Percentiles rank a stretch among this genome's conserved stretches.
phyloP scores from a whole-genome alignment of 768 basidiomycete species.

The Boletus rubescentipes region DNA sequence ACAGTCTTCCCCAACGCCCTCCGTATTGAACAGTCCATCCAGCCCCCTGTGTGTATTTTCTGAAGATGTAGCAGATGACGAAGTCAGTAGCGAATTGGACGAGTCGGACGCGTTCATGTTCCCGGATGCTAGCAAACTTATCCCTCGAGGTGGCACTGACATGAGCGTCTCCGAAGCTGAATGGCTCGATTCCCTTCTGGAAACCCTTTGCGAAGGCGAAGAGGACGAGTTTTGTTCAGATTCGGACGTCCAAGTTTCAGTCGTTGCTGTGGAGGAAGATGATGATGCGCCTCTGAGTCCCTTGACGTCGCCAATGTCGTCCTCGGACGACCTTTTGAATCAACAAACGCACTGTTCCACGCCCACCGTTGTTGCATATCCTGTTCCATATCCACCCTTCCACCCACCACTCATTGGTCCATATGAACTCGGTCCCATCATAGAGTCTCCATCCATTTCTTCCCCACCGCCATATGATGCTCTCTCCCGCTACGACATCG shows the following conservation, averaged over 20 bases:
- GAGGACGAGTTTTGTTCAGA: constrained; percentile 57
- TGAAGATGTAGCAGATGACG: constrained; percentile 45
- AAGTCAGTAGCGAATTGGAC: constrained; percentile 41
- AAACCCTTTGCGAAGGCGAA: constrained; percentile 70
- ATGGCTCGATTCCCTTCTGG: constrained; percentile 81
- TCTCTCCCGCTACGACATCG: constrained; percentile 59
- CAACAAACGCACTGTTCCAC: constrained; percentile 50
- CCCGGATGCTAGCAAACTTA: constrained; percentile 67
- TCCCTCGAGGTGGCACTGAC: constrained; percentile 32
- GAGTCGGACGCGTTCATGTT: constrained; percentile 76
- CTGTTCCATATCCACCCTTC: constrained; percentile 66
- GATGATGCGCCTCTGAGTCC: constrained; percentile 57
- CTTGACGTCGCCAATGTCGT: constrained; percentile 67
- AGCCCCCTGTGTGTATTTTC: constrained; percentile 30
- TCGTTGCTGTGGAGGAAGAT: constrained; percentile 58
- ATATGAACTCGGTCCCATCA: constrained; percentile 46
- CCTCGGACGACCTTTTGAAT: constrained; percentile 69
- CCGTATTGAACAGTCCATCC: constrained; percentile 21
- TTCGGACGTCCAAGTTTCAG: constrained; percentile 46
- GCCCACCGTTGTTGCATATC: constrained; percentile 53
- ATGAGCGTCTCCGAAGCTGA: constrained; percentile 62
- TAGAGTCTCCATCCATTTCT: constrained; percentile 45
- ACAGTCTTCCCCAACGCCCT: constrained; percentile 40
- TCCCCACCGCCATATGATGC: constrained; percentile 43
- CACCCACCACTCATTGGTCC: constrained; percentile 55